These are phyloP conservation scores for Cladosporium sp. DNA, from an alignment of 2,329 filamentous ascomycete genomes.

Conservation along the genomic window DNA sequence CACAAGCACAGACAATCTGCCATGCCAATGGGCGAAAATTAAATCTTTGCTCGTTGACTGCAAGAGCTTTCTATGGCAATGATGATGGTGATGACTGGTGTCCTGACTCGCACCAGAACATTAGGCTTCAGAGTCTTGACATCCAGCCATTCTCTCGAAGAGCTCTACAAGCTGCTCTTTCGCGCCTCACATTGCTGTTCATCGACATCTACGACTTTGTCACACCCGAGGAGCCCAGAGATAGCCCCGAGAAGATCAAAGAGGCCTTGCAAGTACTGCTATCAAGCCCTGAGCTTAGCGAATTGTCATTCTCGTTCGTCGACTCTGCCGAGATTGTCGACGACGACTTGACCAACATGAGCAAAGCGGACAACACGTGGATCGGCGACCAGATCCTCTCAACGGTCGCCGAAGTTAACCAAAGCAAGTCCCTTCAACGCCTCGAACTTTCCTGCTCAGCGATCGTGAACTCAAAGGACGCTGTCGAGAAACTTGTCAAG, in stretches of 20 bases:
- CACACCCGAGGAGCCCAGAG: not conserved
- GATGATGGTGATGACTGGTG: not conserved
- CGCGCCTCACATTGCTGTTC: not conserved
- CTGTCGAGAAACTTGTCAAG: too few species aligned
- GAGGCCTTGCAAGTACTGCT: not conserved
- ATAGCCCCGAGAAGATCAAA: not conserved
- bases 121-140: not conserved
- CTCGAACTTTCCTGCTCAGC: too few species aligned
- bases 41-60: not conserved
- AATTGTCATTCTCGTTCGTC: not conserved
- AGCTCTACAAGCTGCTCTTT: not conserved
- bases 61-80: not conserved
- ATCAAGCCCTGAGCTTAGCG: not conserved
- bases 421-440: too few species aligned
- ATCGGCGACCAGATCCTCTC: too few species aligned
- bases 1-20: not conserved
- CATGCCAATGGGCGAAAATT: not conserved
- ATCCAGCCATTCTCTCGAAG: not conserved
- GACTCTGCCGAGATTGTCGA: not conserved
- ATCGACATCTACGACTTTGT: not conserved
- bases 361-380: too few species aligned
- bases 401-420: too few species aligned
- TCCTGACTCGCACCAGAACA: not conserved
- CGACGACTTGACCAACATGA: not conserved
- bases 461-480: too few species aligned